These are phyloP conservation scores for Dissoconium aciculare DNA, from an alignment of 2,329 filamentous ascomycete species.

Conservation along the genomic window DNA sequence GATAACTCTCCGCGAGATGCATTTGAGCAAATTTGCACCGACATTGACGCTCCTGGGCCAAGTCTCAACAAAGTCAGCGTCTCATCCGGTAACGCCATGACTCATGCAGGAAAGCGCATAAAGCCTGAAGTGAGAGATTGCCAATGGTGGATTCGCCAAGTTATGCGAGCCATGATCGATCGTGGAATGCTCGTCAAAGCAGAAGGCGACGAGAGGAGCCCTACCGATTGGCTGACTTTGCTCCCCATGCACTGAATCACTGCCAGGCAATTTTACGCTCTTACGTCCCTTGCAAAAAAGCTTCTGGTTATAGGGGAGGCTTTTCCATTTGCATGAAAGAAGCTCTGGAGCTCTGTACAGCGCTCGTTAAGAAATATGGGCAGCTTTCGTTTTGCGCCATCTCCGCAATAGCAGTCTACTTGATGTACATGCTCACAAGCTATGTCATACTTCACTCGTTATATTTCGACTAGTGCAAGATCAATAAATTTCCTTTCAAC, in stretches of 20 bases:
- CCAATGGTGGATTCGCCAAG: constrained; percentile 11
- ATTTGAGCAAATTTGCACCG: constrained; percentile 6
- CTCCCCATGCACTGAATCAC: not conserved
- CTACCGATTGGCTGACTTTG: not conserved
- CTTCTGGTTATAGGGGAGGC: too few species aligned
- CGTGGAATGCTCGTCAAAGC: constrained; percentile 2
- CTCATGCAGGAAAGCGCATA: not conserved
- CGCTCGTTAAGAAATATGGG: too few species aligned
- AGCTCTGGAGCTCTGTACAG: too few species aligned
- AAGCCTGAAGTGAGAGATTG: constrained; percentile 9
- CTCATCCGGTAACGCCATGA: not conserved
- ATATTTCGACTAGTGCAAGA: too few species aligned
- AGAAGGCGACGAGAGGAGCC: not conserved
- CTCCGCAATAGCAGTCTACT: too few species aligned
- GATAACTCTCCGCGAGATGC: constrained; percentile 8
- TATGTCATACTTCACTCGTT: too few species aligned
- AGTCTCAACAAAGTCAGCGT: constrained; percentile 6
- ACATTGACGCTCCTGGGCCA: constrained; percentile 8
- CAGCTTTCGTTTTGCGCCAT: too few species aligned
- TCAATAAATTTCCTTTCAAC: too few species aligned
- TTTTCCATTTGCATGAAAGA: too few species aligned
- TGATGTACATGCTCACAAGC: too few species aligned
- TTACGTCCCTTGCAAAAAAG: too few species aligned
- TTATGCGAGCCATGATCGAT: constrained; percentile 3
- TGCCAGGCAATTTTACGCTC: too few species aligned